phyloP scores from a whole-genome alignment of 805 yeast species.

The Cyberlindnera veronae region DNA sequence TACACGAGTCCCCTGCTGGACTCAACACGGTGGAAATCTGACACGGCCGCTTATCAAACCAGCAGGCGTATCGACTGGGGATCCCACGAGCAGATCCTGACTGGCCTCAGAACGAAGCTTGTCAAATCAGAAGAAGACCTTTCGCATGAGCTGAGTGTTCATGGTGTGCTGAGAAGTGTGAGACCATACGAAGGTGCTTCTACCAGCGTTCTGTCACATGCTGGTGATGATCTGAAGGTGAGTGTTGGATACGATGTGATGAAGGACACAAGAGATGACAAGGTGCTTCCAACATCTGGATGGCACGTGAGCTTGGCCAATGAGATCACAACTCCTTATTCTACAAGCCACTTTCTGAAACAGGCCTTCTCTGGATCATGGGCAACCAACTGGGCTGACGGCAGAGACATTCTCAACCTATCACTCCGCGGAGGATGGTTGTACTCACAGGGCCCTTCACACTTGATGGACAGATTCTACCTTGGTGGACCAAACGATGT shows the following conservation, averaged over 20 bases:
- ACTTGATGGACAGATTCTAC: slow-evolving; percentile 75
- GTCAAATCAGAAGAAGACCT: slow-evolving; percentile 17
- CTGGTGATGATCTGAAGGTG: slow-evolving; percentile 62
- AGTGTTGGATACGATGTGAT: slow-evolving; percentile 42
- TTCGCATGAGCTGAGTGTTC: slow-evolving; percentile 49
- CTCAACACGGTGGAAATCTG: slow-evolving; percentile 51
- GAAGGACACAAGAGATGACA: slow-evolving; percentile 40
- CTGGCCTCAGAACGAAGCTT: slow-evolving; percentile 41
- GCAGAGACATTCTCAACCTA: slow-evolving; percentile 46
- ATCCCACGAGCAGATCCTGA: slow-evolving; percentile 48
- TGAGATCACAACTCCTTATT: slow-evolving; percentile 38
- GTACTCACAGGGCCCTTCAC: slow-evolving; percentile 38
- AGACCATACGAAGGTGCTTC: slow-evolving; percentile 27
- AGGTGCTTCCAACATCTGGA: slow-evolving; percentile 45
- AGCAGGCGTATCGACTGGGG: slow-evolving; percentile 50
- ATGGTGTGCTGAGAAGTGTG: slow-evolving; percentile 42
- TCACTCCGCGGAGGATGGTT: slow-evolving; percentile 56
- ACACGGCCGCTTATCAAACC: slow-evolving; percentile 46
- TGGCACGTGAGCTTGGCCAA: slow-evolving; percentile 32
- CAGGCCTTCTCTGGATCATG: slow-evolving; percentile 32
- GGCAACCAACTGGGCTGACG: slow-evolving; percentile 27
- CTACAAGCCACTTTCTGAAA: slow-evolving; percentile 33
- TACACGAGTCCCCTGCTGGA: slow-evolving; percentile 47
- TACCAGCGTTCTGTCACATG: slow-evolving; percentile 51
- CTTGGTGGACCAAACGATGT: slow-evolving; percentile 77